Evolutionary conservation across 2,329 filamentous ascomycete genomes (phyloP).

Genomic region (Aulographum hederae): DNA sequence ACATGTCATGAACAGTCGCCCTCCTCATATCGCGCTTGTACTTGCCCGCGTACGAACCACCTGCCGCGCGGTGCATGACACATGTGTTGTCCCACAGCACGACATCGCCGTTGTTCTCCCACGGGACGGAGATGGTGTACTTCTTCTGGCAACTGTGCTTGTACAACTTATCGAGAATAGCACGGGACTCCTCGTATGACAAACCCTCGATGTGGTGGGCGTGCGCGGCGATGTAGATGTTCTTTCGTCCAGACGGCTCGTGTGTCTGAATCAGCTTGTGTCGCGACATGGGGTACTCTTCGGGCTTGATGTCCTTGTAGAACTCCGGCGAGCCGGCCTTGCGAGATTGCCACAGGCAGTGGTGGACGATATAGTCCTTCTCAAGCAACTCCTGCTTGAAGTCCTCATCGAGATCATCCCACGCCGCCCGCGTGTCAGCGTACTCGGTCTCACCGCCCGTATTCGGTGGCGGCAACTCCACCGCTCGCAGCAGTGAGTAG

Average conservation of each 20-base stretch:
- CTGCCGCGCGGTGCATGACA: constrained; percentile 34
- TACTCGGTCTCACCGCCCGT: constrained; percentile 13
- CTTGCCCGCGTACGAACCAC: constrained; percentile 29
- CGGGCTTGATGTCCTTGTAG: not conserved
- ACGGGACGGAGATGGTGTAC: constrained; percentile 28
- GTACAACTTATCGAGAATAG: constrained; percentile 23
- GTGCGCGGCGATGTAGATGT: constrained; percentile 3
- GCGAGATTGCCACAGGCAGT: constrained; percentile 5
- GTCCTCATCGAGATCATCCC: constrained; percentile 10
- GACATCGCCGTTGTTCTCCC: constrained; percentile 31
- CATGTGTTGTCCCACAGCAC: constrained; percentile 42
- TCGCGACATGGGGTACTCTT: constrained; percentile 1
- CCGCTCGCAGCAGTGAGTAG: constrained; percentile 10
- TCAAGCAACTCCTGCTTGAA: constrained; percentile 10
- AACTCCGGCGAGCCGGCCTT: not conserved
- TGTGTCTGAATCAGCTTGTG: constrained; percentile 2
- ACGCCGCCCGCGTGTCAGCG: constrained; percentile 11
- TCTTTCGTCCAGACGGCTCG: constrained; percentile 2
- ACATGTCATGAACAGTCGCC: constrained; percentile 35
- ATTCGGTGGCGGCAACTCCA: constrained; percentile 10
- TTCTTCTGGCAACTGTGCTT: constrained; percentile 28
- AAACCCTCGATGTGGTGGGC: constrained; percentile 7
- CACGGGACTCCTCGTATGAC: constrained; percentile 15
- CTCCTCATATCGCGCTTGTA: constrained; percentile 35
- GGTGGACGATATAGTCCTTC: constrained; percentile 10